phyloP scores from a whole-genome alignment of 179 eudicot species.

The Silene vulgaris region DNA sequence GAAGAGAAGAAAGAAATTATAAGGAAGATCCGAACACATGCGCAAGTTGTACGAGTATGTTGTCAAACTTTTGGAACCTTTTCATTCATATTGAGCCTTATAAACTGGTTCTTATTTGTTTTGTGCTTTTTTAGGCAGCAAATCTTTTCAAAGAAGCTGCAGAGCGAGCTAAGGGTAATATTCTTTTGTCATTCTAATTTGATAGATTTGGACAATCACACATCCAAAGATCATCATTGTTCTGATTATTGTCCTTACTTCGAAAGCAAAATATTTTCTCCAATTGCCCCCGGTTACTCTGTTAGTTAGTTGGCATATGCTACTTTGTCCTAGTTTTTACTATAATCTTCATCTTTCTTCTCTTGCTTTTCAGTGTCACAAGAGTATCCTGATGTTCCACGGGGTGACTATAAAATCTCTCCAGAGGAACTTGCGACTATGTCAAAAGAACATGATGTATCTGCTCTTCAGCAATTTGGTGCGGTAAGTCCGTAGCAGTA shows the following conservation, averaged over 20 bases:
- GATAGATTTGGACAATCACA: not conserved
- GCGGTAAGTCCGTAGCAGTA: slow-evolving; percentile 43
- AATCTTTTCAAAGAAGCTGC: slow-evolving; percentile 71
- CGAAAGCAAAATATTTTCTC: not conserved
- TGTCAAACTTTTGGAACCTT: not conserved
- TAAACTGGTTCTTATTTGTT: slow-evolving; percentile 19
- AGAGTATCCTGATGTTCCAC: slow-evolving; percentile 28
- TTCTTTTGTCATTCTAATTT: slow-evolving; percentile 8
- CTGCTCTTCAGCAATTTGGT: slow-evolving; percentile 49
- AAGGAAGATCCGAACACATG: slow-evolving; percentile 60
- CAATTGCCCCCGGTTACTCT: not conserved
- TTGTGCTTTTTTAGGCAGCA: slow-evolving; percentile 56
- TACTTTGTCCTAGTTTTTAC: not conserved
- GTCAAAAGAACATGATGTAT: slow-evolving; percentile 59
- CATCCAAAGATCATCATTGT: not conserved
- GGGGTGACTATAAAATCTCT: slow-evolving; percentile 49
- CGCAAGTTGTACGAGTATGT: slow-evolving; percentile 62
- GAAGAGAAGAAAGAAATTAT: slow-evolving; percentile 52
- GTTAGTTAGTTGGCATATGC: not conserved
- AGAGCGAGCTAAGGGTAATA: slow-evolving; percentile 44
- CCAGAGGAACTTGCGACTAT: slow-evolving; percentile 57
- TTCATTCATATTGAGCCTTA: not conserved
- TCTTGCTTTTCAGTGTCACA: slow-evolving; percentile 25
- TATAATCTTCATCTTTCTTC: not conserved
- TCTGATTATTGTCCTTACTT: not conserved